Percentiles rank a stretch among this genome's conserved stretches.
Evolutionary conservation across 352 stramenopile species (phyloP).

Genomic region (Pythium oligandrum): DNA sequence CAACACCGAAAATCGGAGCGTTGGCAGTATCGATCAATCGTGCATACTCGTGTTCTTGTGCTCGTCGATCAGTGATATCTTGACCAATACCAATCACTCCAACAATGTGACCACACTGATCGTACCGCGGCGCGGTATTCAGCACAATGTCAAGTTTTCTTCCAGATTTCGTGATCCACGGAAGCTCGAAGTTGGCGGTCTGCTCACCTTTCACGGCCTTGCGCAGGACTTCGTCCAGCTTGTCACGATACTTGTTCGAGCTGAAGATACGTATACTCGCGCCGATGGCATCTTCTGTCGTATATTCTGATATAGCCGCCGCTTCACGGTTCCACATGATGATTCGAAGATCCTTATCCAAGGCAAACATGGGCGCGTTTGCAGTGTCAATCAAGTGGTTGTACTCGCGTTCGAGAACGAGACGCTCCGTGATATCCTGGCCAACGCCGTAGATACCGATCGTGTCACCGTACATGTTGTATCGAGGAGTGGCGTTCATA

Average conservation of each 20-base stretch:
- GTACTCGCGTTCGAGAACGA: conserved; percentile 55
- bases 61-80: conserved; percentile 11
- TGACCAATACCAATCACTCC: conserved; percentile 29
- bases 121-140: conserved; percentile 24
- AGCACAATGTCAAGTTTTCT: conserved; percentile 23
- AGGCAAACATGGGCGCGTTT: conserved; percentile 46
- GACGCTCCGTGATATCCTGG: conserved; percentile 49
- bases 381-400: conserved; percentile 60
- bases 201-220: conserved; percentile 19
- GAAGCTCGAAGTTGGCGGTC: conserved; percentile 16
- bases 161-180: conserved; percentile 27
- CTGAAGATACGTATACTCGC: conserved; percentile 31
- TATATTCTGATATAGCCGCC: conserved; percentile 30
- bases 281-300: conserved; percentile 25
- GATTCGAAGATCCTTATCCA: conserved; percentile 20
- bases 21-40: conserved; percentile 20
- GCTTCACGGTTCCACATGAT: conserved; percentile 9
- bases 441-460: conserved; percentile 82
- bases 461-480: conserved; percentile 42
- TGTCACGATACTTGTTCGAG: conserved; percentile 17
- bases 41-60: conserved; percentile 9
- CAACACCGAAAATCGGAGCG: conserved; percentile 65
- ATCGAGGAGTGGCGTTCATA: conserved; percentile 37
- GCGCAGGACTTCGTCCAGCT: conserved; percentile 14
- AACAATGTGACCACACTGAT: conserved; percentile 24